Evolutionary conservation across 2,329 filamentous ascomycete species (phyloP).

Genomic region (Sclerotinia minor): DNA sequence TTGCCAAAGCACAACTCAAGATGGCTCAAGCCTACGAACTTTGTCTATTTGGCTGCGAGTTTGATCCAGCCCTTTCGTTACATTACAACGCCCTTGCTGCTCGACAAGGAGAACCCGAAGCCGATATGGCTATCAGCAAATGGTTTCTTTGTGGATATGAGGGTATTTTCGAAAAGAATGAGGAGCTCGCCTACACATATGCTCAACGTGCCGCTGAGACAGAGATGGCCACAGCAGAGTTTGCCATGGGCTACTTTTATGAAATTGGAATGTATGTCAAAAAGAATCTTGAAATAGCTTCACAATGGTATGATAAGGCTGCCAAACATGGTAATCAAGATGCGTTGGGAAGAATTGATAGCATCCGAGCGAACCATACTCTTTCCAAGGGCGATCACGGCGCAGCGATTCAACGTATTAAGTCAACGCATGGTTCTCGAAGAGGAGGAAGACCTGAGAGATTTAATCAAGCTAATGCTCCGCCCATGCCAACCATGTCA

Average conservation of each 20-base stretch:
- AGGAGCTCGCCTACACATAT: constrained; percentile 88
- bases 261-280: constrained; percentile 92
- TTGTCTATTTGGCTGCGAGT: constrained; percentile 90
- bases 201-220: constrained; percentile 81
- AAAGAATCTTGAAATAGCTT: constrained; percentile 79
- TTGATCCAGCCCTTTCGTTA: constrained; percentile 86
- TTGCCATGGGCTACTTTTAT: constrained; percentile 95
- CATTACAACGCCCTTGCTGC: constrained; percentile 96
- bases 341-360: constrained; percentile 77
- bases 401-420: constrained; percentile 84
- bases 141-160: constrained; percentile 98
- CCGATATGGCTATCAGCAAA: constrained; percentile 93
- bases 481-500: constrained; percentile 38
- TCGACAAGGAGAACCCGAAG: constrained; percentile 88
- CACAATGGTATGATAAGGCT: constrained; percentile 87
- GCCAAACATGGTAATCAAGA: constrained; percentile 91
- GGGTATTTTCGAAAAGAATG: constrained; percentile 89
- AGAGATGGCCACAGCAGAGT: constrained; percentile 86
- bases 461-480: constrained; percentile 49
- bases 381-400: constrained; percentile 90
- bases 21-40: constrained; percentile 97
- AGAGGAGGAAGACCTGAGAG: constrained; percentile 61
- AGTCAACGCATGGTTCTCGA: constrained; percentile 72
- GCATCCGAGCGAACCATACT: constrained; percentile 77
- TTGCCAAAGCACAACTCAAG: constrained; percentile 93